Base-by-base conservation (phyloP, 768 basidiomycete genomes). In the Lanmaoa rubissima region DNA sequence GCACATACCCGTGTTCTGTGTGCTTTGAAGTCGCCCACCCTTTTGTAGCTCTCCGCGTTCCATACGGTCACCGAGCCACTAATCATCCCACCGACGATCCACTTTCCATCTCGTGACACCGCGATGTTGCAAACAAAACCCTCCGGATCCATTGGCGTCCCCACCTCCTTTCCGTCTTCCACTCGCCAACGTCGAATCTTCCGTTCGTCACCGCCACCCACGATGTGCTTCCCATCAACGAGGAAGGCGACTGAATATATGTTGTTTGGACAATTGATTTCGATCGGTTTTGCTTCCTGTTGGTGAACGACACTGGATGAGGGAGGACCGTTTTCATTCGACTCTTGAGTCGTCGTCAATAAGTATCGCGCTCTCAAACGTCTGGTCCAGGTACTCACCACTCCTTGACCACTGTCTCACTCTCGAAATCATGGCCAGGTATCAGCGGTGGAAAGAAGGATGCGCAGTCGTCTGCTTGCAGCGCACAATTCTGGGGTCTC, bases 11-110 rank as follows among this genome's bases (percentile, higher is more conserved):
- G 3, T 3, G 7, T 5, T 8, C 0, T 11, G n/a, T 48, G 46
- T 8, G 2, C 49, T 19, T 24, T n/a, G 13, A 51, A 47, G 6
- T 53, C 32, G 21, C 9, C 3, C 32, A 39, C 36, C 13, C 48
- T 32, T 3, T 41, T 6, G 44, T 42, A 35, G 12, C 16, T 47
- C 38, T 51, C 24, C 4, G 39, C 39, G n/a, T 54, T 28, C 59
- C 57, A 58, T 19, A 60, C 56, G 1, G 2, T 40, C 19, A 58
- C 42, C 40, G 14, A 3, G 24, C 56, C 59, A 16, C 6, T 11
- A 0, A 1, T 0, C 13, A 19, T 31, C 24, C 51, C 59, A 13
- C 21, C 10, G 1, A 39, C 56, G 19, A 60, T 4, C 53, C 45
- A 52, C 35, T 39, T 42, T 7, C 50, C 57, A 12, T 52, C 46